Conservation (phyloP, 768 basidiomycete genomes). For the Leucosporidium scottii region DNA sequence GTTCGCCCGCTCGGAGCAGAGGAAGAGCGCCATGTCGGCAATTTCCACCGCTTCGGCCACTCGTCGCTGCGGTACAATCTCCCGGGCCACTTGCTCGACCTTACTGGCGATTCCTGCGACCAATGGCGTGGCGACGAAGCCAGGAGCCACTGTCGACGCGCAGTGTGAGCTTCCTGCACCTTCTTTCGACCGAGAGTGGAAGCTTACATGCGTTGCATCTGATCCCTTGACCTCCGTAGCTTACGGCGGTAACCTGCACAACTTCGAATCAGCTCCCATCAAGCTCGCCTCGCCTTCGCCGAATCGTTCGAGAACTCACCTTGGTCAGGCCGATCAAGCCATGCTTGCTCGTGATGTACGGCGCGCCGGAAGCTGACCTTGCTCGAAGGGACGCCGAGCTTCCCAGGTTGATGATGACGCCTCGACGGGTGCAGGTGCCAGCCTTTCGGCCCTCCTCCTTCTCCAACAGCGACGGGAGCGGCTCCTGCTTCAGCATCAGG, state of each 20-base stretch:
- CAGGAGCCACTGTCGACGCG: slow-evolving; percentile 5
- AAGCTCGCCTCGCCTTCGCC: too few species aligned
- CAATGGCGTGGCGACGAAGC: slow-evolving; percentile 11
- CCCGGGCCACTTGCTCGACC: slow-evolving; percentile 1
- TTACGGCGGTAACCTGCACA: neutral
- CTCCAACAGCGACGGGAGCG: slow-evolving; percentile 5
- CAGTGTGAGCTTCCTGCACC: neutral
- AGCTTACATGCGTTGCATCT: neutral
- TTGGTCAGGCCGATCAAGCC: slow-evolving; percentile 11
- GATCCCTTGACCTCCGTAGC: neutral
- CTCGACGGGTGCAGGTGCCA: neutral
- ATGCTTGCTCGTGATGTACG: slow-evolving; percentile 14
- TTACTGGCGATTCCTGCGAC: slow-evolving; percentile 6
- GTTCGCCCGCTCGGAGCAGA: slow-evolving; percentile 15
- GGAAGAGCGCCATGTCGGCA: slow-evolving; percentile 6
- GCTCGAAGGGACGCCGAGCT: slow-evolving; percentile 9
- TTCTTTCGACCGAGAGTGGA: neutral
- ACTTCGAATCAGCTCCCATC: neutral
- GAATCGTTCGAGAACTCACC: neutral
- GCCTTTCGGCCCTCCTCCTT: neutral
- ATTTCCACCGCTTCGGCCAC: slow-evolving; percentile 7
- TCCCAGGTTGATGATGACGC: slow-evolving; percentile 15
- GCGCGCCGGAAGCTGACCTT: slow-evolving; percentile 5
- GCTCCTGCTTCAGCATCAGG: slow-evolving; percentile 7
- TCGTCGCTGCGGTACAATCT: slow-evolving; percentile 6